phyloP scores from a whole-genome alignment of 768 basidiomycete genomes.

The Pisolithus marmoratus region DNA sequence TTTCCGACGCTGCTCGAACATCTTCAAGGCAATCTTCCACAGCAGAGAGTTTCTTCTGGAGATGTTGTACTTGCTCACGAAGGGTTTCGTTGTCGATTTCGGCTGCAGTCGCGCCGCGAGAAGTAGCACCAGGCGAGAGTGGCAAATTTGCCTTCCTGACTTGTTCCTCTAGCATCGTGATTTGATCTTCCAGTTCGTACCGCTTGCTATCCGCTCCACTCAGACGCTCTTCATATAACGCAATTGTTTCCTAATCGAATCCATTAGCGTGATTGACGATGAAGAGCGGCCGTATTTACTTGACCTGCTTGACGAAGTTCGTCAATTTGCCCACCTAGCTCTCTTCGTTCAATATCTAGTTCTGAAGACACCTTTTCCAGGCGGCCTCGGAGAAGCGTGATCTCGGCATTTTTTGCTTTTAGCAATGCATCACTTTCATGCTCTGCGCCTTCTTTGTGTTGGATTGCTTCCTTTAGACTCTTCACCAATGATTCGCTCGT shows the following conservation, averaged over 20 bases:
- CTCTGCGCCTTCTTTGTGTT: slow-evolving; percentile 44
- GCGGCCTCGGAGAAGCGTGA: slow-evolving; percentile 46
- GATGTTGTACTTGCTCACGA: slow-evolving; percentile 82
- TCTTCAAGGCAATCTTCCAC: slow-evolving; percentile 89
- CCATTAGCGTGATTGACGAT: neutral
- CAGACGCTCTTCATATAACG: slow-evolving; percentile 87
- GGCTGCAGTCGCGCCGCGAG: slow-evolving; percentile 52
- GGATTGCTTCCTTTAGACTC: slow-evolving; percentile 48
- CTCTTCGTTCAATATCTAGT: slow-evolving; percentile 53
- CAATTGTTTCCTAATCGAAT: slow-evolving; percentile 75
- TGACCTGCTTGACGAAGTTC: slow-evolving; percentile 86
- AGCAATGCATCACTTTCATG: slow-evolving; percentile 46
- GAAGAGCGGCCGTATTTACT: slow-evolving; percentile 35
- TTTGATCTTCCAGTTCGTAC: slow-evolving; percentile 71
- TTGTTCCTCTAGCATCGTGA: slow-evolving; percentile 54
- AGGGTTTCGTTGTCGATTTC: slow-evolving; percentile 95
- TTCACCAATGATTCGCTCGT: slow-evolving; percentile 39
- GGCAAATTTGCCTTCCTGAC: slow-evolving; percentile 26
- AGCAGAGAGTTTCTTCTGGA: slow-evolving; percentile 66
- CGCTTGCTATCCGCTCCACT: slow-evolving; percentile 62
- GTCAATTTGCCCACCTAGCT: slow-evolving; percentile 70
- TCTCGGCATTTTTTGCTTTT: slow-evolving; percentile 54
- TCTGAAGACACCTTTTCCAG: slow-evolving; percentile 42
- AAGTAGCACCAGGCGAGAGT: slow-evolving; percentile 29
- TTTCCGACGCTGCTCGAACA: slow-evolving; percentile 58